A percentile compares a stretch with the other conserved stretches of the same genome.
phyloP scores from a whole-genome alignment of 768 basidiomycete genomes.

The Russula sp. region DNA sequence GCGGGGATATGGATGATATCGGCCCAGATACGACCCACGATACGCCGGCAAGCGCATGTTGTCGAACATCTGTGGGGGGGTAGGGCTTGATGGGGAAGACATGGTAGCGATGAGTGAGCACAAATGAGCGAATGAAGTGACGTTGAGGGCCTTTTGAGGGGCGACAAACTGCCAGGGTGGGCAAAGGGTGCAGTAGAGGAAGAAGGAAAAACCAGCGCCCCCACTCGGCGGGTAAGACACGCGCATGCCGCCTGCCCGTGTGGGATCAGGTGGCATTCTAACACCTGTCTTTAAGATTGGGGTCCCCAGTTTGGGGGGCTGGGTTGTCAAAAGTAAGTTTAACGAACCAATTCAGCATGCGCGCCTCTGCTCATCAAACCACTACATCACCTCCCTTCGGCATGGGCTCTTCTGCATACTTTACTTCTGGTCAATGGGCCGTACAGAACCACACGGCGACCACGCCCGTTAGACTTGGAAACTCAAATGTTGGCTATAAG shows the following conservation, averaged over 20 bases:
- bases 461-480: background rate
- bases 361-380: constrained; percentile 12
- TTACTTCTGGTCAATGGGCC: background rate
- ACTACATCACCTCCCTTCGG: background rate
- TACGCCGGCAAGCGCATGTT: constrained; percentile 21
- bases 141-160: background rate
- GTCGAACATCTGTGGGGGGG: background rate
- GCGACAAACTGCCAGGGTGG: background rate
- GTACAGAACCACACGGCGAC: background rate
- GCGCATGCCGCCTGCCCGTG: constrained; percentile 4
- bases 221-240: background rate
- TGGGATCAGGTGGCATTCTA: background rate
- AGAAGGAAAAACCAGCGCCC: background rate
- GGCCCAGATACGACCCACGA: constrained; percentile 16
- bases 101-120: background rate
- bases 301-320: constrained; percentile 10
- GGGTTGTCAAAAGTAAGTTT: constrained; percentile 7
- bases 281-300: background rate
- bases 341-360: constrained; percentile 5
- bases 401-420: background rate
- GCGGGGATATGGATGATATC: constrained; percentile 22
- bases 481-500: background rate
- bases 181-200: constrained; percentile 8
- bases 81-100: constrained; percentile 3
- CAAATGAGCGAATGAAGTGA: background rate